Conservation (phyloP, 371 early-diverging fungal species). For the Thermomucor indicae-seudaticae region DNA sequence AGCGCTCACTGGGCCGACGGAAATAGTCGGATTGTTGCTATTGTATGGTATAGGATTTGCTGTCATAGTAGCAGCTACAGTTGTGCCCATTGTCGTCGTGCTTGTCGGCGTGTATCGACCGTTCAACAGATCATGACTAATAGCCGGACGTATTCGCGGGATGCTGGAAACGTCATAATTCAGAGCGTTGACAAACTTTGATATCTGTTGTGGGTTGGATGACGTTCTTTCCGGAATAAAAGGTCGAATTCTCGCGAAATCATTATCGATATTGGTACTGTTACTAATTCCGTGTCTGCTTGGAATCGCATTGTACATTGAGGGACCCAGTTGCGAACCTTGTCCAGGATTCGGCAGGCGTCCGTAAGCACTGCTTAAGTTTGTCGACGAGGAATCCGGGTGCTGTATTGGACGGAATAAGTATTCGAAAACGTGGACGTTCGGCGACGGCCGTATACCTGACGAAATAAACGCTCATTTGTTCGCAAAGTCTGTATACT, state of each 20-base stretch:
- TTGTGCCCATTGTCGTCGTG: background rate
- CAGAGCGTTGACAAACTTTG: slow-evolving; percentile 15
- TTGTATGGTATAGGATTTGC: no score
- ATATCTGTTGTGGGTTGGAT: slow-evolving; percentile 24
- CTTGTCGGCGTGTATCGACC: background rate
- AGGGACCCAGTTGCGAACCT: no score
- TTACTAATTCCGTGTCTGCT: no score
- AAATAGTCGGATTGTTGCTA: no score
- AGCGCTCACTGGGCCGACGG: no score
- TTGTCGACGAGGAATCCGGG: no score
- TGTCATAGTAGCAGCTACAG: background rate
- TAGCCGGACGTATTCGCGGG: slow-evolving; percentile 1
- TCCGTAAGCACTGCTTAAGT: no score
- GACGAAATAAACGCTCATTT: background rate
- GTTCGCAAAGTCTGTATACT: slow-evolving; percentile 19
- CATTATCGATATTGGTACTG: slow-evolving; percentile 4
- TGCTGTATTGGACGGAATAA: no score
- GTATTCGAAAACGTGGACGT: no score
- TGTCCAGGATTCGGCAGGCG: no score
- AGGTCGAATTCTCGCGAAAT: slow-evolving; percentile 16
- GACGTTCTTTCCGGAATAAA: slow-evolving; percentile 28
- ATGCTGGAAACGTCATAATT: slow-evolving; percentile 11
- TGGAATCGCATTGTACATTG: no score
- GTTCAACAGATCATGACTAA: background rate
- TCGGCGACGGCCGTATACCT: slow-evolving; percentile 12